phyloP scores from a whole-genome alignment of 805 yeast species.

The Kazachstania kunashirensis region DNA sequence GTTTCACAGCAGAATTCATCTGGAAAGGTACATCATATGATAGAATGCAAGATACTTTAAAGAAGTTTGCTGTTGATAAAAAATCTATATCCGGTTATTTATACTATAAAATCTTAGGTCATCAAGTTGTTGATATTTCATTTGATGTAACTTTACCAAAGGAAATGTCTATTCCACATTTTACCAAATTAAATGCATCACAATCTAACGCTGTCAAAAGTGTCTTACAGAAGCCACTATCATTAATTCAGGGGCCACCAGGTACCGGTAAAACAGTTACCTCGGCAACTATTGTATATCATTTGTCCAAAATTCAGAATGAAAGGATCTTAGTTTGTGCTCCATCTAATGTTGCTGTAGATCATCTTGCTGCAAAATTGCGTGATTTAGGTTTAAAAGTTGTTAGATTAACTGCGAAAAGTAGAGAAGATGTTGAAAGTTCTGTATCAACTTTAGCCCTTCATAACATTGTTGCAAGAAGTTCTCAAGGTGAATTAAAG shows the following conservation, averaged over 20 bases:
- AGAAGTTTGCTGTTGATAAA: constrained; percentile 56
- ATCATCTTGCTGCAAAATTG: constrained; percentile 72
- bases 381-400: constrained; percentile 65
- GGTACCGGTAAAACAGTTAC: constrained; percentile 95
- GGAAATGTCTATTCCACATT: constrained; percentile 52
- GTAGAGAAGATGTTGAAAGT: constrained; percentile 72
- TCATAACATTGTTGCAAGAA: constrained; percentile 39
- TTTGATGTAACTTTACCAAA: constrained; percentile 55
- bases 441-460: constrained; percentile 49
- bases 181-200: constrained; percentile 63
- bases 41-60: constrained; percentile 76
- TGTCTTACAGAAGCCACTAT: constrained; percentile 61
- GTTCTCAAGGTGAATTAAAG: constrained; percentile 47
- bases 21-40: constrained; percentile 82
- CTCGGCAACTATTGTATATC: constrained; percentile 79
- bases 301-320: constrained; percentile 50
- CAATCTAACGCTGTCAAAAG: constrained; percentile 68
- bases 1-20: constrained; percentile 75
- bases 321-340: constrained; percentile 79
- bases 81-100: constrained; percentile 63
- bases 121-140: constrained; percentile 54
- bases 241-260: constrained; percentile 91
- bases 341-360: constrained; percentile 92
- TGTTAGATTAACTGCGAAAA: constrained; percentile 64
- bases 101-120: constrained; percentile 73